Conservation (phyloP, 371 early-diverging fungal species). For the Mucor indicus region DNA sequence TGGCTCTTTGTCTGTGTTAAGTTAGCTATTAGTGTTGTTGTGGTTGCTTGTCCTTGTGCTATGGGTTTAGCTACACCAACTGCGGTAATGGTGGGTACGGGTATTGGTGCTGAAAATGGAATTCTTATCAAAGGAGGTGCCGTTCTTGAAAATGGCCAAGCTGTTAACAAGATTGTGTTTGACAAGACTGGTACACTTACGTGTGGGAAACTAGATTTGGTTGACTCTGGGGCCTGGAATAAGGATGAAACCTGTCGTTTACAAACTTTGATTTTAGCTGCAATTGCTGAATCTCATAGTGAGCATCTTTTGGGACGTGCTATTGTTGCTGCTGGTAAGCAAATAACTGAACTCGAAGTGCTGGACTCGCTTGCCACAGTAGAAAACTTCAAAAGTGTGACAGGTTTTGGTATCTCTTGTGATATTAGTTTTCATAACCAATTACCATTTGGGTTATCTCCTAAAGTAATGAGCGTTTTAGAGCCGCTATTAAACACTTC, state of each 20-base stretch:
- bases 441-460: neutral
- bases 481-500: conserved; percentile 1
- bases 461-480: neutral
- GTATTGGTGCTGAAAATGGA: conserved; percentile 89
- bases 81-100: conserved; percentile 98
- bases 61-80: conserved; percentile 96
- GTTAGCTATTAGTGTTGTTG: conserved; percentile 90
- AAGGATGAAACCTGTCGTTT: conserved; percentile 7
- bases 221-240: conserved; percentile 31
- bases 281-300: conserved; percentile 75
- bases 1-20: conserved; percentile 81
- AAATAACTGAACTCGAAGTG: conserved; percentile 2
- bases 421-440: conserved; percentile 25
- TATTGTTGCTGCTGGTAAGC: conserved; percentile 60
- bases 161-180: conserved; percentile 84
- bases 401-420: conserved; percentile 79
- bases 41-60: conserved; percentile 97
- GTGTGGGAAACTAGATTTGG: conserved; percentile 76
- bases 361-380: conserved; percentile 35
- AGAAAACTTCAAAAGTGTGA: conserved; percentile 63
- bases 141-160: conserved; percentile 79
- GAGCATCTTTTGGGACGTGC: conserved; percentile 91
- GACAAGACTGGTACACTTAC: conserved; percentile 98
- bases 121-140: conserved; percentile 88
- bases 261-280: conserved; percentile 38